Base-by-base conservation (phyloP, 2,329 filamentous ascomycete genomes). In the Penicillium psychrosexuale region DNA sequence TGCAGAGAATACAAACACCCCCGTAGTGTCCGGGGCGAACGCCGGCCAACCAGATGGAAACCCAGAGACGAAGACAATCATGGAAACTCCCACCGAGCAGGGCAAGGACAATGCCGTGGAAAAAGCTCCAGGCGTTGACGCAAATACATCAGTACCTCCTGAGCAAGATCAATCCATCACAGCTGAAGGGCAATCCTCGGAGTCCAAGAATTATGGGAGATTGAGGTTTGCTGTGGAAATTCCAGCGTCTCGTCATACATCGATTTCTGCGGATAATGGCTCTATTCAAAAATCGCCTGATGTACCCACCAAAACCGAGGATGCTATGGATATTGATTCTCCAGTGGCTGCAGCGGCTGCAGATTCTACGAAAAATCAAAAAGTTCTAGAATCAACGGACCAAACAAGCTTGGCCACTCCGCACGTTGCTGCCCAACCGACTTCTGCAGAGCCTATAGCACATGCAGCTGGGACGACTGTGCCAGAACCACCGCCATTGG, bases 271-370 rank as follows among this genome's bases (percentile, higher is more conserved):
- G 24, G 27, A 33, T 11, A 54, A 44, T 28, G 34, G 1, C 27
- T 22, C 52, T 51, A 9, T 46, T 17, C 39, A 19, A 43, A 51
- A 27, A 28, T 38, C 27, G 17, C 31, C 43, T n/a, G 40, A 28
- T 8, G 15, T 19, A 17, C 31, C 37, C 31, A 33, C 28, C 31
- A 43, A 56, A 31, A 27, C 51, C 5, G 19, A 50, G 42, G 51
- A 59, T 45, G 47, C 40, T 12, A 64, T 63, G 60, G 57, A 65
- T 13, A 44, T 65, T 11, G 64, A 66, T 47, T 46, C 47, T 31
- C 36, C 52, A 19, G 44, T 43, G 17, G 33, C 47, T 28, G 53
- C 55, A 27, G 49, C 44, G 17, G 46, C 31, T 30, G 15, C 37
- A 45, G 6, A 19, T 27, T 42, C 30, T 44, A 7, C 9, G 38